Evolutionary conservation across 169 alveolate genomes (phyloP), one percentile per base, ranked within the genome.

Genomic region (Eimeria brunetti): DNA sequence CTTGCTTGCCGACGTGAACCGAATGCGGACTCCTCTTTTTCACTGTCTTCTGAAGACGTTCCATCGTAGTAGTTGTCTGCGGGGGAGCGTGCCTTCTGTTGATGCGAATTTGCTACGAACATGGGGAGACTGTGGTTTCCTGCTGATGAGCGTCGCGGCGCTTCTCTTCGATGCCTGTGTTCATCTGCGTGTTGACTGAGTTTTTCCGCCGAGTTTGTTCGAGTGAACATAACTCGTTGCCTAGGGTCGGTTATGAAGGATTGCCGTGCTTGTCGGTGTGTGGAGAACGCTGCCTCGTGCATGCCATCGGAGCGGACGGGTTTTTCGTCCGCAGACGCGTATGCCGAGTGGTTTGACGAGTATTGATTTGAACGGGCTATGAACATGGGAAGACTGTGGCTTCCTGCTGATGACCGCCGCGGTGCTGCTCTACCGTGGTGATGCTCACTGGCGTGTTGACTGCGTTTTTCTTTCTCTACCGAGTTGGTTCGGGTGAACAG

Each of bases 61-160:
- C 38, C 85, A 14, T 75, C 85, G 11, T 18, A 18, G 27, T 46
- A 33, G 0, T 2, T 18, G 36, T 75, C 27, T 14, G 49, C 9
- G 8, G 18, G 24, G 58, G 18, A 53, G 11, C 36, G 85, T 75
- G 85, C 5, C 18, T 46, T 46, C n/a, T 75, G 85, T 33, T 75
- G 49, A 53, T 75, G 85, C 18, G 85, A n/a, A 12, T 20, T 46
- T 9, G 85, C 85, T 75, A 75, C 4, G 58, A 75, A 41, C 85
- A 75, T 33, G 85, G 85, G 85, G 9, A 75, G 85, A 27, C 85
- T 75, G 85, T 75, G 85, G 58, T 8, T 75, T 75, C 85, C 85
- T 75, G 85, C 85, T 75, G 85, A 75, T 75, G 85, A 75, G 58
- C 85, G 85, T 33, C 85, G 27, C 16, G 85, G 85, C 85, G 18